Evolutionary conservation across 345 rosid genomes (phyloP).

Genomic region (Ailanthus altissimus): DNA sequence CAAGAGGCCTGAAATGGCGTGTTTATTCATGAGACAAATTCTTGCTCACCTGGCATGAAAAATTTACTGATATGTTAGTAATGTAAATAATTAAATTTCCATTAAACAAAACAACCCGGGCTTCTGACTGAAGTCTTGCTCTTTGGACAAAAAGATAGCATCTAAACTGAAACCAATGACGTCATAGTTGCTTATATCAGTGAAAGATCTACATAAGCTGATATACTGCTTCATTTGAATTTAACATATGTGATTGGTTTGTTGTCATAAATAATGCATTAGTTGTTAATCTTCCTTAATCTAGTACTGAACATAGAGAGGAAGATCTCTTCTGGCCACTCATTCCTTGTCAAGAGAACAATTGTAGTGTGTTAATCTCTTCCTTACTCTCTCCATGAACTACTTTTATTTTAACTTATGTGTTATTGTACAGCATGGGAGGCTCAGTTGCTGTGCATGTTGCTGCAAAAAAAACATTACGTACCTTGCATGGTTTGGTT

Average conservation of each 20-base stretch:
- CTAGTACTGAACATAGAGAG: too few relatives aligned
- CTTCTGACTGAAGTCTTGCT: not conserved
- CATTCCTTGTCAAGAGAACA: not conserved
- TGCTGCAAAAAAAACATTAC: constrained; percentile 76
- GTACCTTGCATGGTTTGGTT: constrained; percentile 78
- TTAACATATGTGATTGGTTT: not conserved
- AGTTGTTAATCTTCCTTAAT: not conserved
- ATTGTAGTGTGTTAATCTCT: not conserved
- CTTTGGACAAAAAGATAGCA: not conserved
- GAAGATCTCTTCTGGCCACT: not conserved
- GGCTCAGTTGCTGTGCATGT: constrained; percentile 95
- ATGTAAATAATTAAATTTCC: not conserved
- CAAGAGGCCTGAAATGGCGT: too few relatives aligned
- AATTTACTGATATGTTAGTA: constrained; percentile 6
- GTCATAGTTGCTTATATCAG: not conserved
- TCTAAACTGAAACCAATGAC: not conserved
- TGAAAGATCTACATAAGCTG: not conserved
- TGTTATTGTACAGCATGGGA: constrained; percentile 72
- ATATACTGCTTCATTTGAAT: not conserved
- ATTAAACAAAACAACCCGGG: not conserved
- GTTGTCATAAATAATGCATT: not conserved
- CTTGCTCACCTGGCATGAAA: not conserved
- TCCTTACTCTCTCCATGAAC: not conserved
- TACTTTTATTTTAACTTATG: not conserved
- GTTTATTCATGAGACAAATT: not conserved